Conservation (phyloP, 148 eudicot species). For the Suaeda aralocaspica region DNA sequence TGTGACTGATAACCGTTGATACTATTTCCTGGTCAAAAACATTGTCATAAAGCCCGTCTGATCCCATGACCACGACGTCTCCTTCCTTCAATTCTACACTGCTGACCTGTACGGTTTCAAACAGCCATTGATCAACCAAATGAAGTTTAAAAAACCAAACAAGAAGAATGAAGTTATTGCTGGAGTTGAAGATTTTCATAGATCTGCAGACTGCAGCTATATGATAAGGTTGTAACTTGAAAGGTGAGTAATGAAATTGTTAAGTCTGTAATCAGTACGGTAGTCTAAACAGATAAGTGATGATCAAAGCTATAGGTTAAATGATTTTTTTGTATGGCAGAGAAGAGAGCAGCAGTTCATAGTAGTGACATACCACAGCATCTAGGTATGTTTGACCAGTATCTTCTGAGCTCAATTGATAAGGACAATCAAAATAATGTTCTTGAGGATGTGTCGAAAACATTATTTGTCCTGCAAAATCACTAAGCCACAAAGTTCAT, state of each 20-base stretch:
- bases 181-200: neutral
- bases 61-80: constrained; percentile 80
- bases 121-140: neutral
- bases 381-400: constrained; percentile 80
- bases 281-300: neutral
- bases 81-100: constrained; percentile 61
- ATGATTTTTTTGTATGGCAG: neutral
- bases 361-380: constrained; percentile 54
- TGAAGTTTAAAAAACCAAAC: neutral
- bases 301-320: neutral
- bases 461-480: constrained; percentile 65
- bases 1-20: constrained; percentile 41
- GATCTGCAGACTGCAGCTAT: no score
- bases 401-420: constrained; percentile 86
- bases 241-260: no score
- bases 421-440: constrained; percentile 96
- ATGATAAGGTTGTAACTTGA: no score
- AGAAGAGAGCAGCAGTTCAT: neutral
- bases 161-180: neutral
- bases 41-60: constrained; percentile 96
- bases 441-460: constrained; percentile 84
- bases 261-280: no score
- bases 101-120: constrained; percentile 44
- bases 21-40: constrained; percentile 63
- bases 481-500: constrained; percentile 23